Percentiles rank a stretch among this genome's conserved stretches.
Evolutionary conservation across 495 filamentous ascomycete species (phyloP).

Genomic region (Neurospora hispaniola): DNA sequence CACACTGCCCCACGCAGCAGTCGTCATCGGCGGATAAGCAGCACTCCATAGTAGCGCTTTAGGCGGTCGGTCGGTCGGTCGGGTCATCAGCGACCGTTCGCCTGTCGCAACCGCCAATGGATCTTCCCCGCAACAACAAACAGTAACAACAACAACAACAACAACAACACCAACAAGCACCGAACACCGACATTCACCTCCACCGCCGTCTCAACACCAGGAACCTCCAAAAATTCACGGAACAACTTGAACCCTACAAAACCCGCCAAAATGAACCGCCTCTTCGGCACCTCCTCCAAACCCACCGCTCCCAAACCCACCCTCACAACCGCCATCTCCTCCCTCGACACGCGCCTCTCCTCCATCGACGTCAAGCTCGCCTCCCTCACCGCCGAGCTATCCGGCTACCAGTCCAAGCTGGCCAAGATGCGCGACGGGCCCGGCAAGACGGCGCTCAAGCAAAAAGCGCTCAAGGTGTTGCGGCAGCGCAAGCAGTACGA

Average conservation of each 20-base stretch:
- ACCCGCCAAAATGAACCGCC: conserved; percentile 66
- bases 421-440: conserved; percentile 93
- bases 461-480: conserved; percentile 91
- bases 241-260: too few relatives aligned
- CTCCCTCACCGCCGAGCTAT: conserved; percentile 82
- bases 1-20: not conserved
- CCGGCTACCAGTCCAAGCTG: conserved; percentile 77
- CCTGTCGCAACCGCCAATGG: not conserved
- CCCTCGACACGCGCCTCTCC: conserved; percentile 80
- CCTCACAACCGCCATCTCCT: conserved; percentile 73
- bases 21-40: not conserved
- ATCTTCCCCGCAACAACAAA: not conserved
- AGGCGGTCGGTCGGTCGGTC: not conserved
- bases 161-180: not conserved
- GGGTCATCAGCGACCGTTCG: not conserved
- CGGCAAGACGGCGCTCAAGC: conserved; percentile 82
- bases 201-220: too few relatives aligned
- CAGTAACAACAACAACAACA: not conserved
- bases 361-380: conserved; percentile 93
- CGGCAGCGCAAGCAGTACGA: conserved; percentile 97
- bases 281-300: conserved; percentile 74
- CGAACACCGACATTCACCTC: too few relatives aligned
- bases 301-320: conserved; percentile 69
- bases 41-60: not conserved
- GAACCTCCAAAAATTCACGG: too few relatives aligned